A percentile compares a stretch with the other conserved stretches of the same genome.
Evolutionary conservation across 140 eudicot genomes (phyloP).

Genomic region (Oenanthe javanica): DNA sequence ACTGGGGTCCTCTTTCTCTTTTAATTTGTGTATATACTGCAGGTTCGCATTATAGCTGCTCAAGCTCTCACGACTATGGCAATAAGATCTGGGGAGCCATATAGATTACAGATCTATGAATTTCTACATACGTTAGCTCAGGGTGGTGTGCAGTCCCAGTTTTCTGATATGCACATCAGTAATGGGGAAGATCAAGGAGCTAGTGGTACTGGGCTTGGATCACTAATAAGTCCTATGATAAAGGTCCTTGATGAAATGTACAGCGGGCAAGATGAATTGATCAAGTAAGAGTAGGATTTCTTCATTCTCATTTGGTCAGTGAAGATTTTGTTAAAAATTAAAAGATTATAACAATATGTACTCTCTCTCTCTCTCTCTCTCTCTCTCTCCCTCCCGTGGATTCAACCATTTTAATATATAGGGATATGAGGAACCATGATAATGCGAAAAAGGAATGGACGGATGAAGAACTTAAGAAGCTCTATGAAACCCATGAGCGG

Average conservation of each 20-base stretch:
- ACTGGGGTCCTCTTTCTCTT: conserved; percentile 5
- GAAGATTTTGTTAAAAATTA: conserved; percentile 3
- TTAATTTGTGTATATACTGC: conserved; percentile 17
- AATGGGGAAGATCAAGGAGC: conserved; percentile 99
- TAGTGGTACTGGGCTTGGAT: conserved; percentile 97
- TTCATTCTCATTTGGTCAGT: not conserved
- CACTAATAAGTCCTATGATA: conserved; percentile 87
- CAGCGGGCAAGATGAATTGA: conserved; percentile 82
- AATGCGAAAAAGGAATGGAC: conserved; percentile 94
- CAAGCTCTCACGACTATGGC: conserved; percentile 99
- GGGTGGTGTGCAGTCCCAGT: conserved; percentile 96
- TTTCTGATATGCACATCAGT: conserved; percentile 90
- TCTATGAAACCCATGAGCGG: conserved; percentile 92
- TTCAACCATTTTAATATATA: conserved; percentile 23
- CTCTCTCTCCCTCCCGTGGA: no score
- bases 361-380: no score
- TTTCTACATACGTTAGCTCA: conserved; percentile 82
- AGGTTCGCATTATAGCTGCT: conserved; percentile 93
- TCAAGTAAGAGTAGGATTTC: conserved; percentile 47
- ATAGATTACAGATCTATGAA: conserved; percentile 92
- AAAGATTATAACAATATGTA: not conserved
- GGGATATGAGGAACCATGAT: conserved; percentile 95
- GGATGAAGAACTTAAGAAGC: conserved; percentile 95
- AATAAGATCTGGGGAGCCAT: conserved; percentile 97
- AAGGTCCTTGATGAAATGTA: conserved; percentile 98